Evolutionary conservation across 1,139 yeast species (phyloP).

Genomic region (Wickerhamomyces sp.): DNA sequence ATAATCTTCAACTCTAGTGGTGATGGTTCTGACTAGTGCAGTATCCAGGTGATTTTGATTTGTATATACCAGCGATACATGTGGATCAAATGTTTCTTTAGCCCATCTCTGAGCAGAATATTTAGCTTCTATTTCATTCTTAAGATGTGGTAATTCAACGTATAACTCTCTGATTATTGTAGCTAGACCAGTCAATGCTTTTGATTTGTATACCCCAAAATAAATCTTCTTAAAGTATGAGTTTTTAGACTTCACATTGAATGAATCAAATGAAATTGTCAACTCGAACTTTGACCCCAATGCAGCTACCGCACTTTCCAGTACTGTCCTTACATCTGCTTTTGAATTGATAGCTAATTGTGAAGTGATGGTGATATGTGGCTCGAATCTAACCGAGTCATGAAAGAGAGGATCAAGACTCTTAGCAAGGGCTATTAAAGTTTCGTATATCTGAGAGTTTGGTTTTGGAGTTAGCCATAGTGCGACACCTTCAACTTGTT

Average conservation of each 20-base stretch:
- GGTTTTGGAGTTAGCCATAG: conserved; percentile 74
- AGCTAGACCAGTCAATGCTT: conserved; percentile 61
- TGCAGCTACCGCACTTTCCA: conserved; percentile 66
- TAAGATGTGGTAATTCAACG: conserved; percentile 35
- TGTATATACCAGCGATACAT: conserved; percentile 68
- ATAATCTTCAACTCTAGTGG: conserved; percentile 65
- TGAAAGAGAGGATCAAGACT: conserved; percentile 69
- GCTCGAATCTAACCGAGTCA: conserved; percentile 62
- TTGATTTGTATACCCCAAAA: conserved; percentile 49
- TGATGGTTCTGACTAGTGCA: conserved; percentile 63
- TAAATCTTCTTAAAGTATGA: conserved; percentile 59
- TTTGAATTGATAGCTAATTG: conserved; percentile 45
- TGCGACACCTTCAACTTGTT: conserved; percentile 36
- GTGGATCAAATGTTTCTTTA: conserved; percentile 58
- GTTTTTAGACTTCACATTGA: conserved; percentile 31
- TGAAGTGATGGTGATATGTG: conserved; percentile 74
- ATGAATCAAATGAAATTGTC: conserved; percentile 9
- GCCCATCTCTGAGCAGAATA: conserved; percentile 47
- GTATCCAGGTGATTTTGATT: conserved; percentile 63
- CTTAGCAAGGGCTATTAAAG: conserved; percentile 53
- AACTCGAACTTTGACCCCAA: conserved; percentile 33
- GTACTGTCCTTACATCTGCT: conserved; percentile 54
- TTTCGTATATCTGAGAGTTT: conserved; percentile 50
- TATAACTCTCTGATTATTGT: conserved; percentile 66
- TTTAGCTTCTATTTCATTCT: conserved; percentile 21